Percentiles rank a stretch among this genome's conserved stretches.
Evolutionary conservation across 495 filamentous ascomycete species (phyloP).

Genomic region (Venustampulla echinocandica): DNA sequence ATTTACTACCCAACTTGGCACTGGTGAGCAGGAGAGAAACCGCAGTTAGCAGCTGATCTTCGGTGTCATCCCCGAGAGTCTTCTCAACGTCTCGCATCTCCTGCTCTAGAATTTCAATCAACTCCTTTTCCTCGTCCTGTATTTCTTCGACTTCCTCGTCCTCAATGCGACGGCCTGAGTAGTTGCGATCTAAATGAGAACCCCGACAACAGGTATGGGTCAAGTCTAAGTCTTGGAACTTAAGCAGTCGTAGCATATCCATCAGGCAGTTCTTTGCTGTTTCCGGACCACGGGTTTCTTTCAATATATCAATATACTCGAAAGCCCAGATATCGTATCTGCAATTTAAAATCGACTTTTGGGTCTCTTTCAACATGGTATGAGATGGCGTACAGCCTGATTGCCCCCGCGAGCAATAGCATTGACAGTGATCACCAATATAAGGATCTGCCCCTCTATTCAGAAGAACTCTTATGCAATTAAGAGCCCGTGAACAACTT

Average conservation of each 20-base stretch:
- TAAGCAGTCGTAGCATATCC: background rate
- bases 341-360: background rate
- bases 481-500: background rate
- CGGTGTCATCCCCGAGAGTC: background rate
- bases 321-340: background rate
- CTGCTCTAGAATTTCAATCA: background rate
- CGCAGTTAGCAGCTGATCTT: background rate
- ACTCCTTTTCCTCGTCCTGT: background rate
- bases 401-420: background rate
- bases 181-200: background rate
- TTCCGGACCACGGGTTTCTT: background rate
- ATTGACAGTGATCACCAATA: background rate
- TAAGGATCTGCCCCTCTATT: background rate
- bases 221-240: slow-evolving; percentile 6
- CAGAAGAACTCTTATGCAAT: slow-evolving; percentile 1
- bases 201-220: slow-evolving; percentile 5
- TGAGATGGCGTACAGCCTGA: background rate
- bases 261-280: background rate
- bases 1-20: too few relatives aligned
- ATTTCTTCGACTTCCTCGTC: background rate
- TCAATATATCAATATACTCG: background rate
- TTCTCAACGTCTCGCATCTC: background rate
- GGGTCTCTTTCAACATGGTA: background rate
- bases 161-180: background rate
- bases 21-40: too few relatives aligned